Evolutionary conservation across 257 asterid genomes (phyloP).

Genomic region (Solanum infundibuliforme): DNA sequence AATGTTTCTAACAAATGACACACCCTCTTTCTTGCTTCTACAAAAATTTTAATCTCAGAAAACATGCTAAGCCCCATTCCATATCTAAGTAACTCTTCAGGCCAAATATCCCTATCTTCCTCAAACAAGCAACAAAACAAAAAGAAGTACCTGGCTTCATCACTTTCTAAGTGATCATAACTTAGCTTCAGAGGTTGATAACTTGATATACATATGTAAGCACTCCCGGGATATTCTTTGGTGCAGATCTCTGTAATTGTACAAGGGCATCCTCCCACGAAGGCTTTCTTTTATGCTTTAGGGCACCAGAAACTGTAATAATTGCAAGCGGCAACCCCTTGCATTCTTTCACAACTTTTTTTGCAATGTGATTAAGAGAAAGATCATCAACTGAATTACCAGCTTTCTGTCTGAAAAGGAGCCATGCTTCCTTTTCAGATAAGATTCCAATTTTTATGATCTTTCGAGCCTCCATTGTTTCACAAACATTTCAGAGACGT

Average conservation of each 20-base stretch:
- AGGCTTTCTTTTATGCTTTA: background rate
- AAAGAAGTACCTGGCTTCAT: background rate
- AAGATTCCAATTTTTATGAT: background rate
- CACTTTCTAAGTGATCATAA: slow-evolving; percentile 9
- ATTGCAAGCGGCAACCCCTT: background rate
- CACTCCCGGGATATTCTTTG: background rate
- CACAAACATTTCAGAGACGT: background rate
- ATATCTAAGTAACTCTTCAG: background rate
- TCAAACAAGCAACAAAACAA: slow-evolving; percentile 15
- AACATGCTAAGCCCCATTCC: background rate
- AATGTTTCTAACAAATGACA: background rate
- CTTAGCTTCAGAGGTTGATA: slow-evolving; percentile 5
- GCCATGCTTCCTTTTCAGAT: slow-evolving; percentile 11
- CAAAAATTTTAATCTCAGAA: background rate
- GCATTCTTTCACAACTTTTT: slow-evolving; percentile 5
- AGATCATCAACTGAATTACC: background rate
- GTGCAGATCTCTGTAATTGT: background rate
- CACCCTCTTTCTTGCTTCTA: slow-evolving; percentile 4
- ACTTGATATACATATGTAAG: background rate
- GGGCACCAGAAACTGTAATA: slow-evolving; percentile 8
- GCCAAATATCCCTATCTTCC: slow-evolving; percentile 4
- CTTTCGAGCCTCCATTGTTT: background rate
- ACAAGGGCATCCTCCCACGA: slow-evolving; percentile 10
- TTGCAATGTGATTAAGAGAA: background rate
- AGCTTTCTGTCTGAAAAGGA: slow-evolving; percentile 5